Evolutionary conservation across 331 rosid species (phyloP).

Genomic region (Acacia concinna): DNA sequence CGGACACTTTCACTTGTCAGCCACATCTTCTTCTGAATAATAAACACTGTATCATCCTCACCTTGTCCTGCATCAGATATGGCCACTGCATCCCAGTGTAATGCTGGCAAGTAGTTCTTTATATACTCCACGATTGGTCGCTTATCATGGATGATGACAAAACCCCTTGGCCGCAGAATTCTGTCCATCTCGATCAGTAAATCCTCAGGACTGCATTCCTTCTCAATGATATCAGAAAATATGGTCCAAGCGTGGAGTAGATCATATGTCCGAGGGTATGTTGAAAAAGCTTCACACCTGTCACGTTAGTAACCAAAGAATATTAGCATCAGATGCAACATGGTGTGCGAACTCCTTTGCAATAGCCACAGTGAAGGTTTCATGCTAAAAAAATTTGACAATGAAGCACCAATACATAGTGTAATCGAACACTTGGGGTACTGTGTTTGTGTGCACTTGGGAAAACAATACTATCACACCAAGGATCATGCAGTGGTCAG

Average conservation of each 20-base stretch:
- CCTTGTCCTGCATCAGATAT: constrained; percentile 35
- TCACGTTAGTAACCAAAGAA: constrained; percentile 6
- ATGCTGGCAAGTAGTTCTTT: constrained; percentile 44
- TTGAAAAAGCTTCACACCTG: constrained; percentile 76
- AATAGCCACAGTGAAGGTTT: background rate
- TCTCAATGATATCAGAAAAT: constrained; percentile 63
- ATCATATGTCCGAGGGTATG: constrained; percentile 72
- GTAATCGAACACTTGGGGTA: background rate
- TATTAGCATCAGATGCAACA: constrained; percentile 6
- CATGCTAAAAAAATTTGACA: background rate
- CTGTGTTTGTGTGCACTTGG: background rate
- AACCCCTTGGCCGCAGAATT: constrained; percentile 67
- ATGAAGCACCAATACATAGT: background rate
- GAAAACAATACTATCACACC: background rate
- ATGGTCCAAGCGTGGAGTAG: constrained; percentile 69
- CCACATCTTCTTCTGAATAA: constrained; percentile 74
- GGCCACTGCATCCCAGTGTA: constrained; percentile 72
- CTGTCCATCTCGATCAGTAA: constrained; percentile 69
- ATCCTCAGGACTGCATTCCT: constrained; percentile 64
- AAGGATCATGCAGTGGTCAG: background rate
- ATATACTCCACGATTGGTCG: constrained; percentile 48
- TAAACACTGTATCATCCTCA: constrained; percentile 43
- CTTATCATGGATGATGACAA: constrained; percentile 59
- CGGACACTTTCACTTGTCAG: constrained; percentile 51
- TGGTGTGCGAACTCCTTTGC: background rate